Base-by-base conservation (phyloP, 2,329 filamentous ascomycete genomes). In the Beauveria scarabaeidicola region DNA sequence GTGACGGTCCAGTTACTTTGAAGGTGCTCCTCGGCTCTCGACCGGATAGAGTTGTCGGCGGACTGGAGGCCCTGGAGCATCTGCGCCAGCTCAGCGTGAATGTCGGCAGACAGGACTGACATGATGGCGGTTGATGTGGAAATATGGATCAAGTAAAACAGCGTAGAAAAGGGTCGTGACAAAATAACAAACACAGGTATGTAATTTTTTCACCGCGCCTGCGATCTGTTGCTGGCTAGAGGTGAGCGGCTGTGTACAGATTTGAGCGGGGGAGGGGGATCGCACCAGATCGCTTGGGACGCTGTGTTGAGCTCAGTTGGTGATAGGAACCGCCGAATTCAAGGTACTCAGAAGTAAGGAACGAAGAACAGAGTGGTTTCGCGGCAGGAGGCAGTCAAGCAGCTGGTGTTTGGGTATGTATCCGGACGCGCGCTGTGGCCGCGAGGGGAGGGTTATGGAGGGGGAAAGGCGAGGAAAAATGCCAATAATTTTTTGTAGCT, bases 1-100 rank as follows among this genome's bases (percentile, higher is more conserved):
- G 84, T 81, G 63, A 79, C 78, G 40, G 91, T 89, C 94, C 94
- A 99, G 80, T 91, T 92, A 75, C 85, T 90, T 73, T 91, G 90
- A 63, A 99, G 79, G 73, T 92, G 88, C 65, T 95, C 90, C 75
- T 99, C 94, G 56, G 93, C 93, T 73, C 90, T 85, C 32, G 89
- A 85, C 71, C 94, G 88, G 67, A 90, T 81, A 61, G 81, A 80
- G 77, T 99, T 99, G 77, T 99, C 93, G 67, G 91, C 78, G 52
- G 90, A 93, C 77, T 94, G 89, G 65, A 99, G 84, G 66, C 88
- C 92, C 77, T 89, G 86, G 72, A 99, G 81, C 66, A 99, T 85
- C 82, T 92, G 88, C 65, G 82, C 81, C 69, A 99, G 86, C 77
- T 93, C 90, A 67, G 85, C 81, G 73, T 94, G 89, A 69, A 94